Evolutionary conservation across 2,329 filamentous ascomycete genomes (phyloP).

Genomic region (Colletotrichum destructivum): DNA sequence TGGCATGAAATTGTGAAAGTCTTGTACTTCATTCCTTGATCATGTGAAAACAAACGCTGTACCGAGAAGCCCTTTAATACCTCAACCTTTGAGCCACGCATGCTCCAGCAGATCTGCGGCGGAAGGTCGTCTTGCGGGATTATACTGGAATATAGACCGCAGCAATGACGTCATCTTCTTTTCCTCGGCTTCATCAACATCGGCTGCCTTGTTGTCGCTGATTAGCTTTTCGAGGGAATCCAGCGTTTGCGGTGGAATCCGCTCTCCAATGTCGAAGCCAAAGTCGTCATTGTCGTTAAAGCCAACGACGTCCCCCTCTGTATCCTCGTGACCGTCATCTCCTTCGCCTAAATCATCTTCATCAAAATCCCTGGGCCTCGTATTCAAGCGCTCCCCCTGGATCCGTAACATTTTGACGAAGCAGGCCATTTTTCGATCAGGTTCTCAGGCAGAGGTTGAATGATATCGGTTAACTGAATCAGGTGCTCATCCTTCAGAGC

Average conservation of each 20-base stretch:
- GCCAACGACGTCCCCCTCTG: not conserved
- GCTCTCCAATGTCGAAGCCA: not conserved
- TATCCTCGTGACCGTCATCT: not conserved
- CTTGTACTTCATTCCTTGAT: no score
- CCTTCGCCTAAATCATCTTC: conserved; percentile 11
- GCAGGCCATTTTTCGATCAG: conserved; percentile 40
- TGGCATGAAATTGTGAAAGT: no score
- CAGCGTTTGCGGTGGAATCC: not conserved
- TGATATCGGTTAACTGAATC: conserved; percentile 41
- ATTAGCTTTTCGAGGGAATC: conserved; percentile 29
- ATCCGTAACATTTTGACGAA: conserved; percentile 32
- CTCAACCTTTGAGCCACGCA: not conserved
- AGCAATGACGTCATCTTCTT: conserved; percentile 9
- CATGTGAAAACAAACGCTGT: no score
- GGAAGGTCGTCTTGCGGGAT: not conserved
- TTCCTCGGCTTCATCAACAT: conserved; percentile 26
- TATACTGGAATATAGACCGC: conserved; percentile 22
- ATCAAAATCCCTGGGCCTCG: not conserved
- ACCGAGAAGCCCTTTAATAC: no score
- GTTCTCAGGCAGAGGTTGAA: conserved; percentile 41
- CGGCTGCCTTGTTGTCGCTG: conserved; percentile 16
- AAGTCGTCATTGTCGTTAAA: conserved; percentile 1
- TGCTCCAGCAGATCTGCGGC: not conserved
- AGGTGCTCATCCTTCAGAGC: conserved; percentile 37
- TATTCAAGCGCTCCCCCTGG: conserved; percentile 19